Conservation (phyloP, 2,329 filamentous ascomycete genomes). For the Endothia cerciana region DNA sequence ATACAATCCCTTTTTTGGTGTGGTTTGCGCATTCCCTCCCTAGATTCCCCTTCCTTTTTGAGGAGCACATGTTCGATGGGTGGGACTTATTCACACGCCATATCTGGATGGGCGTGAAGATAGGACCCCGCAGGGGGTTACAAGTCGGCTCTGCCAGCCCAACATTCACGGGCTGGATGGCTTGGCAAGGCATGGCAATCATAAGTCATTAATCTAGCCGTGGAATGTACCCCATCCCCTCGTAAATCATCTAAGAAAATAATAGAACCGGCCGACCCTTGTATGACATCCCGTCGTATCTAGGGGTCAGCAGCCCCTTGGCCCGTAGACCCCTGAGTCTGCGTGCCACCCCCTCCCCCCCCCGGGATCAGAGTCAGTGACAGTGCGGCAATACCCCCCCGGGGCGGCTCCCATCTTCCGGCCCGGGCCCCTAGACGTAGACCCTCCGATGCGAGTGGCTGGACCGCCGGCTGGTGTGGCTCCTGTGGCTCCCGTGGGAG, state of each 20-base stretch:
- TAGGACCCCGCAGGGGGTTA: too few species aligned
- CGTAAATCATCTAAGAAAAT: background rate
- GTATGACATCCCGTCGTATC: background rate
- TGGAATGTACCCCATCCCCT: background rate
- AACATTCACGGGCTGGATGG: too few species aligned
- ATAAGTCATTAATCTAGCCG: background rate
- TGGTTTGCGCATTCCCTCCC: too few species aligned
- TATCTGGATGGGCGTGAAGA: too few species aligned
- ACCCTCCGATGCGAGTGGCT: slow-evolving; percentile 54
- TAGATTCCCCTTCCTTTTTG: too few species aligned
- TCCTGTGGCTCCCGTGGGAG: slow-evolving; percentile 46
- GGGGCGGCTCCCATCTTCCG: background rate
- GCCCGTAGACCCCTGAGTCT: too few species aligned
- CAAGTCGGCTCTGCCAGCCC: too few species aligned
- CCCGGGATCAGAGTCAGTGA: background rate
- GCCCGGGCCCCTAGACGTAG: slow-evolving; percentile 47
- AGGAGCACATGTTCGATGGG: too few species aligned
- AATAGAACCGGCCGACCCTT: too few species aligned
- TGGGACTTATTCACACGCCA: too few species aligned
- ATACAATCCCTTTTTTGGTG: too few species aligned
- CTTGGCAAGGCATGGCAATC: background rate
- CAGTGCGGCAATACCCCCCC: background rate
- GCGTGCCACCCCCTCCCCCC: background rate
- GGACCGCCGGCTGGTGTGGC: slow-evolving; percentile 43
- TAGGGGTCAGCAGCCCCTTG: background rate